A percentile compares a stretch with the other conserved stretches of the same genome.
Conservation (phyloP, 2,329 filamentous ascomycete species). For the Colletotrichum somersetense region DNA sequence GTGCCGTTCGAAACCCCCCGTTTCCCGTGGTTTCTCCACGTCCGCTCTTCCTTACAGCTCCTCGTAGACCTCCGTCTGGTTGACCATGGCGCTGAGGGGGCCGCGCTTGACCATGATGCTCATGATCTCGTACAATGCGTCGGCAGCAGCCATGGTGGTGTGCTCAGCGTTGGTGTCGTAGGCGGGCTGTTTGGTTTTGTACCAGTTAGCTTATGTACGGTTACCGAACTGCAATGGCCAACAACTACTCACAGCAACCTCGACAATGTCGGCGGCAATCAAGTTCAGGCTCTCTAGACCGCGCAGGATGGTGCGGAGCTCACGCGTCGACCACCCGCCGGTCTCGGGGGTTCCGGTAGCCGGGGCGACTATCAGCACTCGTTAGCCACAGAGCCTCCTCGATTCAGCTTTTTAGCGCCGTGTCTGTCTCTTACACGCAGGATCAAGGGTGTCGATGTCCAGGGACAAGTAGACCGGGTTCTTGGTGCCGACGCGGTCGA, state of each 20-base stretch:
- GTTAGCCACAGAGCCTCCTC: conserved; percentile 26
- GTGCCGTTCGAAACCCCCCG: neutral
- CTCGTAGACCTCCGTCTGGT: conserved; percentile 34
- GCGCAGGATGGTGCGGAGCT: conserved; percentile 78
- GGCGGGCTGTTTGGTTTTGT: conserved; percentile 59
- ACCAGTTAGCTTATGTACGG: neutral
- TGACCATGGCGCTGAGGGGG: conserved; percentile 63
- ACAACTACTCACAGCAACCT: conserved; percentile 67
- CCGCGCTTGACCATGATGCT: conserved; percentile 86
- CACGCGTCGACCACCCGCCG: conserved; percentile 80
- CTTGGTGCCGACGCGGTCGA: conserved; percentile 78
- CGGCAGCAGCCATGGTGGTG: conserved; percentile 79
- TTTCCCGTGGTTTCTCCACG: neutral
- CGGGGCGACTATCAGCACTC: conserved; percentile 66
- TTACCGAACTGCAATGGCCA: neutral
- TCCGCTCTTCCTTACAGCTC: conserved; percentile 19
- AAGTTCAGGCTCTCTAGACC: conserved; percentile 78
- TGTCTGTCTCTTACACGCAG: conserved; percentile 65
- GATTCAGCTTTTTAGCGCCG: neutral
- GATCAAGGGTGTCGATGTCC: conserved; percentile 90
- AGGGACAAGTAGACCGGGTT: conserved; percentile 85
- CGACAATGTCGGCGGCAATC: conserved; percentile 78
- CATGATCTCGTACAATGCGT: conserved; percentile 83
- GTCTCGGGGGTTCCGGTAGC: conserved; percentile 83
- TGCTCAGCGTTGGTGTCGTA: conserved; percentile 80